A percentile compares a stretch with the other conserved stretches of the same genome.
Conservation (phyloP, 1,284 basidiomycete genomes). For the Entoloma clypeatum region DNA sequence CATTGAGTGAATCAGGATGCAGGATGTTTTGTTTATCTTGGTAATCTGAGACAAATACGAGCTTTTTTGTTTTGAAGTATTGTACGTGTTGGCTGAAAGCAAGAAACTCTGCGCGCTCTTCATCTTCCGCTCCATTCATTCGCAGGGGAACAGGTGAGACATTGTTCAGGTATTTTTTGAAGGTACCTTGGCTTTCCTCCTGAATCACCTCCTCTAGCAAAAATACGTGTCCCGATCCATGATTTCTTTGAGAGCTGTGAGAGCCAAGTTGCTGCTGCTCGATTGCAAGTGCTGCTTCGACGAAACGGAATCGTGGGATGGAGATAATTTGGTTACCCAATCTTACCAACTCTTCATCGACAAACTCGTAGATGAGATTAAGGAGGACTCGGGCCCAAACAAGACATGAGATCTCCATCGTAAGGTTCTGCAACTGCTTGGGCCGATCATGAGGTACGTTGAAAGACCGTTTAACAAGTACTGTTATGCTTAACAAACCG, state of each 20-base stretch:
- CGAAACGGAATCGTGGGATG: constrained; percentile 18
- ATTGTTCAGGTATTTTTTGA: constrained; percentile 16
- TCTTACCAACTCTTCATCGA: background rate
- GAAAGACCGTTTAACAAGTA: constrained; percentile 4
- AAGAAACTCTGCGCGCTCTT: constrained; percentile 23
- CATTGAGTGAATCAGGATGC: background rate
- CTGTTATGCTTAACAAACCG: background rate
- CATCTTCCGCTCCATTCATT: constrained; percentile 5
- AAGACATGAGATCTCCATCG: constrained; percentile 17
- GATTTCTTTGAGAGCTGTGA: no score
- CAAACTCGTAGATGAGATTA: constrained; percentile 15
- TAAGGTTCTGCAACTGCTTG: constrained; percentile 14
- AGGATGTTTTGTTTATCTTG: constrained; percentile 24
- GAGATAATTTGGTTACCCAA: constrained; percentile 3
- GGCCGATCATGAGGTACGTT: constrained; percentile 15
- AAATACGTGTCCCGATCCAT: no score
- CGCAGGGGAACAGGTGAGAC: constrained; percentile 12
- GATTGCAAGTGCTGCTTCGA: constrained; percentile 16
- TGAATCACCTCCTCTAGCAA: constrained; percentile 14
- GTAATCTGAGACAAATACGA: constrained; percentile 28
- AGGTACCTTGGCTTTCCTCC: constrained; percentile 5
- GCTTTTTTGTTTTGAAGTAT: constrained; percentile 23
- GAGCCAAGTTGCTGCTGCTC: constrained; percentile 7
- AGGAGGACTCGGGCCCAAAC: constrained; percentile 18
- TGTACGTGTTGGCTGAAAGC: constrained; percentile 30